These are phyloP conservation scores for Handroanthus guayacan DNA, from an alignment of 257 asterid species.

Conservation along the genomic window DNA sequence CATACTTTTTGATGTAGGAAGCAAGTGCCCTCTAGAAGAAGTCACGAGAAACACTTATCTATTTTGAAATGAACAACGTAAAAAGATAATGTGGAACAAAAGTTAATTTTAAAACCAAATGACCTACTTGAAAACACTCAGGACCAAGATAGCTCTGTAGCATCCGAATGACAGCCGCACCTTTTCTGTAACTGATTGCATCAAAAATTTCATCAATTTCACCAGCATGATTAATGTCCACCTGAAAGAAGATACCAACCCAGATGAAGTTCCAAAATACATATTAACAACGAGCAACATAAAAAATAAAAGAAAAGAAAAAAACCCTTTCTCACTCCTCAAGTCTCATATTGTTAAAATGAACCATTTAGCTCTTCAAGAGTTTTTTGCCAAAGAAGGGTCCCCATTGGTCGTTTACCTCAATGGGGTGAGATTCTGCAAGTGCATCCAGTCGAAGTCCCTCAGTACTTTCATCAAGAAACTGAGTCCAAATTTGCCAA, in stretches of 20 bases:
- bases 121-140: slow-evolving; percentile 78
- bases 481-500: slow-evolving; percentile 97
- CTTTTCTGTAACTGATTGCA: slow-evolving; percentile 92
- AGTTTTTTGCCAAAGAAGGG: background rate
- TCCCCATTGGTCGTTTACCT: slow-evolving; percentile 49
- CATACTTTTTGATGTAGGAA: slow-evolving; percentile 76
- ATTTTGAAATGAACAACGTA: slow-evolving; percentile 6
- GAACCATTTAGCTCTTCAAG: background rate
- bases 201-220: slow-evolving; percentile 98
- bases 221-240: slow-evolving; percentile 82
- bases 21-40: slow-evolving; percentile 86
- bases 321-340: background rate
- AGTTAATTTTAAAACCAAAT: slow-evolving; percentile 21
- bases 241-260: slow-evolving; percentile 59
- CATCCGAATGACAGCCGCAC: slow-evolving; percentile 97
- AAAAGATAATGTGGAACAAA: slow-evolving; percentile 8
- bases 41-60: slow-evolving; percentile 15
- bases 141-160: slow-evolving; percentile 95
- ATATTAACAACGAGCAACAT: background rate
- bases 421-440: slow-evolving; percentile 93
- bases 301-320: background rate
- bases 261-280: slow-evolving; percentile 31
- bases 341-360: background rate
- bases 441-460: slow-evolving; percentile 96
- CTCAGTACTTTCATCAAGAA: slow-evolving; percentile 80